Conservation (phyloP, 139 green algal species). For the Haematococcus lacustris region DNA sequence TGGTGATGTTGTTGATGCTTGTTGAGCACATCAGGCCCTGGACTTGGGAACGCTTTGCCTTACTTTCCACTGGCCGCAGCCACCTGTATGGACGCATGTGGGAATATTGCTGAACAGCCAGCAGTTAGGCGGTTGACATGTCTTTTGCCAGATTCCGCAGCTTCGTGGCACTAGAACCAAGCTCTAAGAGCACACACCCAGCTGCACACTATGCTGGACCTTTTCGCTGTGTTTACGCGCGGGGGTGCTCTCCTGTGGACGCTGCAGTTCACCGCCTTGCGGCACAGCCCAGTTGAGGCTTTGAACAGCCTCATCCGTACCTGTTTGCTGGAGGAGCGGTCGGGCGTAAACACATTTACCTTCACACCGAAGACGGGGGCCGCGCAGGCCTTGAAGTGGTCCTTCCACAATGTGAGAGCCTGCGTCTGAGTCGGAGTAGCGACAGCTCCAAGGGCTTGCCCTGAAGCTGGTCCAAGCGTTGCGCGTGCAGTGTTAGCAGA, state of each 20-base stretch:
- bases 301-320: constrained; percentile 76
- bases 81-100: too few species aligned
- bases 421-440: too few species aligned
- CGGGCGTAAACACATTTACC: constrained; percentile 64
- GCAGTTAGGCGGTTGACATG: too few species aligned
- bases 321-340: constrained; percentile 90
- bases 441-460: not conserved
- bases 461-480: not conserved
- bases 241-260: constrained; percentile 81
- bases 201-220: constrained; percentile 85
- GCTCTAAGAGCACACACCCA: too few species aligned
- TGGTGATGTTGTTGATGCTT: too few species aligned
- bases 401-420: constrained; percentile 81
- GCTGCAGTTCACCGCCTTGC: constrained; percentile 39
- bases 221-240: constrained; percentile 79
- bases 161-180: too few species aligned
- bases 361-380: constrained; percentile 64
- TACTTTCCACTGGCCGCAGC: too few species aligned
- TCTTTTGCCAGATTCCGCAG: too few species aligned
- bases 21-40: too few species aligned
- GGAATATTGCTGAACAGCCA: too few species aligned
- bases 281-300: constrained; percentile 41
- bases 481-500: too few species aligned
- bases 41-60: too few species aligned
- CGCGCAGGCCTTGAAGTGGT: constrained; percentile 90